A percentile compares a stretch with the other conserved stretches of the same genome.
phyloP scores from a whole-genome alignment of 768 basidiomycete species.

The Agaricus sinodeliciosus region DNA sequence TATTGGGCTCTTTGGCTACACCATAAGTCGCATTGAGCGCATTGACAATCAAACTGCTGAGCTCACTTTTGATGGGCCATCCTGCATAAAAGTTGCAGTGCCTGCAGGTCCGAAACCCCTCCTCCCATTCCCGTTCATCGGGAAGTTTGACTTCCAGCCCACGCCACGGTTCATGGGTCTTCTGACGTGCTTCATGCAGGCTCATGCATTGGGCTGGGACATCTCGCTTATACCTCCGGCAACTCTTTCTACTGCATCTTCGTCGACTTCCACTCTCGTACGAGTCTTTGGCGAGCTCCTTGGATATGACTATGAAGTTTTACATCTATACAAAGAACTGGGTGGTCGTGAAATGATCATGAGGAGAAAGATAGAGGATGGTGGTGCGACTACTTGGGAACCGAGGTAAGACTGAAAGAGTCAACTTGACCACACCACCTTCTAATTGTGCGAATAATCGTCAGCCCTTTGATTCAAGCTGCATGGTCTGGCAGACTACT shows the following conservation, averaged over 20 bases:
- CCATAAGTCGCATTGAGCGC: conserved; percentile 32
- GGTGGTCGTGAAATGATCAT: conserved; percentile 62
- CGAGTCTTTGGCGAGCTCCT: conserved; percentile 47
- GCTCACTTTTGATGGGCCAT: conserved; percentile 34
- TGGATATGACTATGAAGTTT: conserved; percentile 52
- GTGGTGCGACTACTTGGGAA: conserved; percentile 53
- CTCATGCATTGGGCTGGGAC: conserved; percentile 61
- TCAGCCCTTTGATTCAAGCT: conserved; percentile 49
- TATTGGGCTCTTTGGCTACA: conserved; percentile 49
- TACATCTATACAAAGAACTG: conserved; percentile 65
- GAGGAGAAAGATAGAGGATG: conserved; percentile 50
- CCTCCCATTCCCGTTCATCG: conserved; percentile 37
- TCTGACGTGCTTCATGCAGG: conserved; percentile 53
- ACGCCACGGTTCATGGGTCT: conserved; percentile 49
- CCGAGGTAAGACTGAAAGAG: conserved; percentile 39
- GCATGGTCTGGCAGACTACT: conserved; percentile 51
- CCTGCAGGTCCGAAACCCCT: conserved; percentile 43
- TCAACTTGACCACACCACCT: neutral
- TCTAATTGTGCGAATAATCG: neutral
- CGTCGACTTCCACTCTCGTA: conserved; percentile 52
- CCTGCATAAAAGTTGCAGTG: conserved; percentile 30
- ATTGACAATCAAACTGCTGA: conserved; percentile 31
- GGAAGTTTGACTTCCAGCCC: conserved; percentile 34
- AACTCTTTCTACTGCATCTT: conserved; percentile 52
- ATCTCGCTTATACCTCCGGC: conserved; percentile 56